Evolutionary conservation across 1,284 basidiomycete genomes (phyloP).

Genomic region (Coniophora puteana): DNA sequence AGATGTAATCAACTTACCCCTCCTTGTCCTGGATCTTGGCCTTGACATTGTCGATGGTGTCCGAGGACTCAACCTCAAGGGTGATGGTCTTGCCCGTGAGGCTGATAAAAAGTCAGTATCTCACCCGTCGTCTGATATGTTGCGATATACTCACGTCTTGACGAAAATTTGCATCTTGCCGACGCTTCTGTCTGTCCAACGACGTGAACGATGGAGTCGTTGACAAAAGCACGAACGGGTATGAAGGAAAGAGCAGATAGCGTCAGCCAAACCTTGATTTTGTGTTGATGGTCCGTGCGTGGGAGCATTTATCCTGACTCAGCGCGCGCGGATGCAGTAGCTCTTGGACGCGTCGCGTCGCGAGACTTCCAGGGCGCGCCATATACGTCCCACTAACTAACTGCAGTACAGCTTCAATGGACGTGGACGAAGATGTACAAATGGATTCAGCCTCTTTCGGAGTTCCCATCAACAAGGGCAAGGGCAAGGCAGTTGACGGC

Average conservation of each 20-base stretch:
- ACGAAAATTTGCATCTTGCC: constrained; percentile 91
- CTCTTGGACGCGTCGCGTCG: constrained; percentile 18
- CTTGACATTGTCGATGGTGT: constrained; percentile 98
- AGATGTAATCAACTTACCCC: constrained; percentile 49
- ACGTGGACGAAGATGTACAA: constrained; percentile 38
- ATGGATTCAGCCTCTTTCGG: constrained; percentile 16
- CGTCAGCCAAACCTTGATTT: constrained; percentile 24
- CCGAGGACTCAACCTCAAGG: constrained; percentile 94
- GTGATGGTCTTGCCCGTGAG: constrained; percentile 99
- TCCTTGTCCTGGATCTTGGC: constrained; percentile 96
- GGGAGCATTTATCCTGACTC: constrained; percentile 13
- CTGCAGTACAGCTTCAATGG: constrained; percentile 29
- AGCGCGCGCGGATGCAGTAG: constrained; percentile 10
- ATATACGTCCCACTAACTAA: constrained; percentile 1
- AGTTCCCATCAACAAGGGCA: constrained; percentile 51
- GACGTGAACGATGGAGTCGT: constrained; percentile 83
- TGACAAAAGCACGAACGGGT: constrained; percentile 62
- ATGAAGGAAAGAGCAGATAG: constrained; percentile 16
- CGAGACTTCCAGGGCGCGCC: constrained; percentile 10
- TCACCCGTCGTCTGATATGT: neutral
- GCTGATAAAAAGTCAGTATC: constrained; percentile 37
- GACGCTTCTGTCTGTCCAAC: constrained; percentile 82
- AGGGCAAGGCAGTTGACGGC: constrained; percentile 55
- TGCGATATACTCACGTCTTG: constrained; percentile 67
- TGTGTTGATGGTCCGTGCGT: constrained; percentile 46